Evolutionary conservation across 306 rosid genomes (phyloP).

Genomic region (Gillenia trifoliata): DNA sequence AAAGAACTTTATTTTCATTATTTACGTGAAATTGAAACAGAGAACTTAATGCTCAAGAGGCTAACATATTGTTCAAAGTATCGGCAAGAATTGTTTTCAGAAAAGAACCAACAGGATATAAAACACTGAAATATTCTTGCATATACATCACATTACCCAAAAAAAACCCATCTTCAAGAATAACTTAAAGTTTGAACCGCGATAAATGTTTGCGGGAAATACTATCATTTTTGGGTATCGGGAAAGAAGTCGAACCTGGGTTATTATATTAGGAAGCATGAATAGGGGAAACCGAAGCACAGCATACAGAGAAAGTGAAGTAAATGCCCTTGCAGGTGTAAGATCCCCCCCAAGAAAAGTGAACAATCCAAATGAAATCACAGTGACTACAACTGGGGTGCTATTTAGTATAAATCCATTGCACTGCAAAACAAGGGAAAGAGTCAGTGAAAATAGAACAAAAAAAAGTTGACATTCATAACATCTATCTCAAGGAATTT

Average conservation of each 20-base stretch:
- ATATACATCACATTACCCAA: neutral
- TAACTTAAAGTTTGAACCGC: neutral
- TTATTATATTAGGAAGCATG: conserved; percentile 95
- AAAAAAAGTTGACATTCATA: neutral
- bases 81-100: neutral
- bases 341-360: conserved; percentile 88
- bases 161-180: neutral
- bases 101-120: neutral
- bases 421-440: conserved; percentile 52
- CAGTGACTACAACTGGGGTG: conserved; percentile 89
- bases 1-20: neutral
- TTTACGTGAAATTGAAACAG: neutral
- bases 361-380: conserved; percentile 89
- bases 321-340: conserved; percentile 95
- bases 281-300: conserved; percentile 97
- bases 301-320: conserved; percentile 88
- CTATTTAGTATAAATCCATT: conserved; percentile 82
- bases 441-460: conserved; percentile 14
- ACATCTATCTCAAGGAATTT: neutral
- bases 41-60: neutral
- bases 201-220: neutral
- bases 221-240: neutral
- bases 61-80: neutral
- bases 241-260: conserved; percentile 58
- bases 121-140: neutral